These are phyloP conservation scores for Eragrostis tef DNA, from an alignment of 202 grass and related monocot genomes.

Conservation along the genomic window DNA sequence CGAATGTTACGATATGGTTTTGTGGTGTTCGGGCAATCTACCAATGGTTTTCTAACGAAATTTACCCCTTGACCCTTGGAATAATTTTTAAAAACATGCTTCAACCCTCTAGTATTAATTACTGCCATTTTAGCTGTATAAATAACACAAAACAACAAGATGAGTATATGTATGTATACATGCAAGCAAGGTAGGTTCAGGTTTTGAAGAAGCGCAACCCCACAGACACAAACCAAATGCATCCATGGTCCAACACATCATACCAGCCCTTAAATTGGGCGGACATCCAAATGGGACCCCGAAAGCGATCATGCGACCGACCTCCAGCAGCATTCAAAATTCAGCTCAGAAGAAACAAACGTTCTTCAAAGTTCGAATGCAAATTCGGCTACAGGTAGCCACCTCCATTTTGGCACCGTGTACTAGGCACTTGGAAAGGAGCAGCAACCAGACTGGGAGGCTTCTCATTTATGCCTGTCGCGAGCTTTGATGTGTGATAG, in stretches of 20 bases:
- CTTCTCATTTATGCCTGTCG: conserved; percentile 24
- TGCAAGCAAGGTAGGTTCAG: conserved; percentile 2
- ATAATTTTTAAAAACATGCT: too few relatives aligned
- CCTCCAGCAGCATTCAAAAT: background rate
- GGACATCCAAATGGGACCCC: background rate
- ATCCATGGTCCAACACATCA: background rate
- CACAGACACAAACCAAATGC: background rate
- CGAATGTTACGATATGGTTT: too few relatives aligned
- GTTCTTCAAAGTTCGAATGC: conserved; percentile 2
- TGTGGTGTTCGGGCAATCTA: too few relatives aligned
- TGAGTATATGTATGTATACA: background rate
- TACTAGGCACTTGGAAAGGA: background rate
- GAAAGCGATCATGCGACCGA: background rate
- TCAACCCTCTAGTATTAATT: too few relatives aligned
- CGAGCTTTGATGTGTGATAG: background rate
- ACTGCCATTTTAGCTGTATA: background rate
- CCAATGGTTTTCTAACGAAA: too few relatives aligned
- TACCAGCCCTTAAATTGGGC: background rate
- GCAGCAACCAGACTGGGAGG: conserved; percentile 32
- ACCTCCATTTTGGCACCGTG: background rate
- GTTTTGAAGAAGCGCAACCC: conserved; percentile 8
- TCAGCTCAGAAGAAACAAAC: background rate
- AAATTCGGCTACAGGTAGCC: background rate
- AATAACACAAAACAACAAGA: background rate
- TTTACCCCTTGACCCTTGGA: too few relatives aligned